These are phyloP conservation scores for Globisporangium acanthophoron DNA, from an alignment of 352 stramenopile genomes.

Conservation along the genomic window DNA sequence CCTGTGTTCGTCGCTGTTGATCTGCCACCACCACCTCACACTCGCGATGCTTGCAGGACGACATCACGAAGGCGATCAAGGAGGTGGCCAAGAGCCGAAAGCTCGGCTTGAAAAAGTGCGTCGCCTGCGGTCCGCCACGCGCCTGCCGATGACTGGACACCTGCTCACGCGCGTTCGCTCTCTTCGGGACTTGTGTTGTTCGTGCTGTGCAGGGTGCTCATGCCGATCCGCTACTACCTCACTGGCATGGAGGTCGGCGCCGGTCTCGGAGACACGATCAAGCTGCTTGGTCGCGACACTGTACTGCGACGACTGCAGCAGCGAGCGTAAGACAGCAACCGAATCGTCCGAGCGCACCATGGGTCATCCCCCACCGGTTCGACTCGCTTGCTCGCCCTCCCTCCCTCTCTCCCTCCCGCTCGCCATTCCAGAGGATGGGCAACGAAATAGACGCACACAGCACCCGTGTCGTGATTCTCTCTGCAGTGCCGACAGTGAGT, in stretches of 20 bases:
- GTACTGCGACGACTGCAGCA: slow-evolving; percentile 41
- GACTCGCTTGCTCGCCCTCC: background rate
- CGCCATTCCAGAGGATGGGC: background rate
- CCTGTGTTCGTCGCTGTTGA: background rate
- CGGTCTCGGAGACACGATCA: slow-evolving; percentile 76
- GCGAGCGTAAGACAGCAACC: slow-evolving; percentile 3
- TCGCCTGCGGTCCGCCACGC: background rate
- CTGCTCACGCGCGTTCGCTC: background rate
- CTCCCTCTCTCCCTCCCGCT: background rate
- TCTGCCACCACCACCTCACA: background rate
- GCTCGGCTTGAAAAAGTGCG: slow-evolving; percentile 76
- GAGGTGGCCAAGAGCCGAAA: slow-evolving; percentile 67
- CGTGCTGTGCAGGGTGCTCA: slow-evolving; percentile 53
- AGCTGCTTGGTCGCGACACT: slow-evolving; percentile 61
- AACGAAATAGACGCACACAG: slow-evolving; percentile 1
- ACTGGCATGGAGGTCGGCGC: slow-evolving; percentile 85
- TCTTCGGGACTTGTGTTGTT: slow-evolving; percentile 3
- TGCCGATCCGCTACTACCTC: slow-evolving; percentile 83
- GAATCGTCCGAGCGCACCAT: background rate
- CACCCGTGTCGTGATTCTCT: background rate
- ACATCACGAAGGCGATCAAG: slow-evolving; percentile 78
- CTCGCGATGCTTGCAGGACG: slow-evolving; percentile 33
- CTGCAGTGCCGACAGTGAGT: background rate
- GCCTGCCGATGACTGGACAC: background rate
- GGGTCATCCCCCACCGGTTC: background rate